These are phyloP conservation scores for Podila horticola DNA, from an alignment of 192 early-diverging fungal species.

Conservation along the genomic window DNA sequence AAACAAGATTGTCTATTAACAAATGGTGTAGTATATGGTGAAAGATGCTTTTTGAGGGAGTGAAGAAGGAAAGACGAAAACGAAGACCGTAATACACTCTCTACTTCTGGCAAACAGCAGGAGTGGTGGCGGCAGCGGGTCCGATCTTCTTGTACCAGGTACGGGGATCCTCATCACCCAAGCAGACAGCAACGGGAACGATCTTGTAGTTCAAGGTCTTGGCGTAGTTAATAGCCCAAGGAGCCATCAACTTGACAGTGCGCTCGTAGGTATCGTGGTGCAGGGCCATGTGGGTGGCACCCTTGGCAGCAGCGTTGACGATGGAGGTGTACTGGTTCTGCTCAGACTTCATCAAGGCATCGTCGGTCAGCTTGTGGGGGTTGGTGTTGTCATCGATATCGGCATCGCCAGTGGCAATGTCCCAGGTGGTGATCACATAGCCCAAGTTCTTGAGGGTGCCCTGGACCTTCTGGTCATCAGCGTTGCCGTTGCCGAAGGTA, in stretches of 20 bases:
- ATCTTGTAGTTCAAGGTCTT: constrained; percentile 50
- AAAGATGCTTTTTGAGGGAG: no score
- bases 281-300: constrained; percentile 39
- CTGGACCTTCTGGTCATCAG: constrained; percentile 24
- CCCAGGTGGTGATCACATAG: constrained; percentile 45
- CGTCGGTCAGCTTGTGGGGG: constrained; percentile 35
- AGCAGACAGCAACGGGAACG: constrained; percentile 38
- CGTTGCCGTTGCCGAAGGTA: constrained; percentile 22
- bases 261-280: constrained; percentile 42
- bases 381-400: constrained; percentile 38
- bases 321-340: constrained; percentile 22
- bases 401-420: constrained; percentile 40
- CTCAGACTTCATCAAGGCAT: constrained; percentile 18
- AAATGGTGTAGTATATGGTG: no score
- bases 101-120: constrained; percentile 44
- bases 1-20: no score
- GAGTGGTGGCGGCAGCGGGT: constrained; percentile 21
- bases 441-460: constrained; percentile 22
- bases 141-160: constrained; percentile 44
- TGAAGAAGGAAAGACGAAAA: no score
- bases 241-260: constrained; percentile 31
- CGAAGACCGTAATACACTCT: not conserved
- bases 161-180: constrained; percentile 45
- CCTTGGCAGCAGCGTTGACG: constrained; percentile 10
- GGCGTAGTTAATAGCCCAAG: constrained; percentile 39